phyloP scores from a whole-genome alignment of 371 early-diverging fungal species.

The Phascolomyces articulosus region DNA sequence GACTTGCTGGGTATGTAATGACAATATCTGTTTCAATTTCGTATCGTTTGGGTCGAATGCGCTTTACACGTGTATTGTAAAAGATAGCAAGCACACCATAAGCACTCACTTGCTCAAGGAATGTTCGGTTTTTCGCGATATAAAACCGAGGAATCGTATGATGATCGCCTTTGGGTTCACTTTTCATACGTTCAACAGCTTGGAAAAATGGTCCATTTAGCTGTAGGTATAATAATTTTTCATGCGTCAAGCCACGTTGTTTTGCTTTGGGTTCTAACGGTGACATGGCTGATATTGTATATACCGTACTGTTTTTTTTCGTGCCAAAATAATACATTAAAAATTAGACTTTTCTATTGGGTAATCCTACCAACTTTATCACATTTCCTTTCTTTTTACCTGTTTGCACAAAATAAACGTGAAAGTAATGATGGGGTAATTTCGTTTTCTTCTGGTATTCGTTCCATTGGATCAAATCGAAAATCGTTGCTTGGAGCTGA shows the following conservation, averaged over 20 bases:
- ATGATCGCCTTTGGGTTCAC: constrained; percentile 24
- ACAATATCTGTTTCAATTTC: constrained; percentile 44
- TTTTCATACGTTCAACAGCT: constrained; percentile 40
- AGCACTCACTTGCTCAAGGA: constrained; percentile 37
- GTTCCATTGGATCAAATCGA: constrained; percentile 18
- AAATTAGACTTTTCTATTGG: neutral
- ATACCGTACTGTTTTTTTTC: constrained; percentile 29
- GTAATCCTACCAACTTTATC: neutral
- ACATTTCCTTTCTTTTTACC: neutral
- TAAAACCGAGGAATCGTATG: constrained; percentile 42
- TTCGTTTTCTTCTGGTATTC: constrained; percentile 25
- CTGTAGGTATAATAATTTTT: constrained; percentile 37
- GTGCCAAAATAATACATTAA: neutral
- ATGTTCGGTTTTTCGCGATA: constrained; percentile 48
- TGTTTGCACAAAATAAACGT: constrained; percentile 20
- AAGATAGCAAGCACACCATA: constrained; percentile 47
- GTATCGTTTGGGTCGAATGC: constrained; percentile 24
- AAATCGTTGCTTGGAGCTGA: neutral
- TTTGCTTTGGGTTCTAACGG: constrained; percentile 40
- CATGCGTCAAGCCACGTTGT: constrained; percentile 30
- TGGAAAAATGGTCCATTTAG: constrained; percentile 50
- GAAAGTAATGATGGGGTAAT: constrained; percentile 14
- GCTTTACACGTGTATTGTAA: constrained; percentile 33
- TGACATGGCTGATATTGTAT: constrained; percentile 44
- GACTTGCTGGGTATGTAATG: constrained; percentile 42